Evolutionary conservation across 495 filamentous ascomycete genomes (phyloP).

Genomic region (Penicillium fimorum): DNA sequence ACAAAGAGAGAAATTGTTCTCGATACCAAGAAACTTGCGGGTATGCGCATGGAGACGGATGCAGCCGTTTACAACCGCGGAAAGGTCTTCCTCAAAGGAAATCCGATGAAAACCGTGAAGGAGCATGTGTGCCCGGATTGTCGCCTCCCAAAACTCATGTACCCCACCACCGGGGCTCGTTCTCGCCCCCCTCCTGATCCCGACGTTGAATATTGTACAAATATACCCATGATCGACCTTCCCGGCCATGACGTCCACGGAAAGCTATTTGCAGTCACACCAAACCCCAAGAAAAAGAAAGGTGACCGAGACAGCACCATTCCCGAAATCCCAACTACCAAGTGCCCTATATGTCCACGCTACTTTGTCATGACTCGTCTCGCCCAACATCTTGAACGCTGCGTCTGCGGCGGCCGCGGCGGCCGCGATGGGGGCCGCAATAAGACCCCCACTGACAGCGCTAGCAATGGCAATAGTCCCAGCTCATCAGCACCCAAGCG

Average conservation of each 20-base stretch:
- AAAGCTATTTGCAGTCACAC: constrained; percentile 65
- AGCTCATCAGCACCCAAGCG: constrained; percentile 41
- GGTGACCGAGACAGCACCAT: constrained; percentile 29
- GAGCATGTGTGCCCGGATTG: constrained; percentile 69
- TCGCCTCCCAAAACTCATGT: constrained; percentile 60
- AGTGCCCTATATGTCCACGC: constrained; percentile 62
- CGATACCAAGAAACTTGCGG: constrained; percentile 40
- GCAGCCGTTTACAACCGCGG: constrained; percentile 72
- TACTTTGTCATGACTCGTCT: constrained; percentile 61
- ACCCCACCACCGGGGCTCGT: constrained; percentile 61
- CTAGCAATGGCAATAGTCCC: constrained; percentile 35
- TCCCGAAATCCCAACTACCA: constrained; percentile 61
- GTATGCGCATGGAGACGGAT: constrained; percentile 60
- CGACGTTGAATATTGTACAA: constrained; percentile 69
- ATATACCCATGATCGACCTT: constrained; percentile 68
- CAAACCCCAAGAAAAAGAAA: constrained; percentile 57
- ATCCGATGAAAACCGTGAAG: constrained; percentile 68
- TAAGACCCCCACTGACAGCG: constrained; percentile 41
- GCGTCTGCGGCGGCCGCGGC: constrained; percentile 70
- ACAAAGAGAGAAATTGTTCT: constrained; percentile 37
- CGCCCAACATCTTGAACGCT: constrained; percentile 75
- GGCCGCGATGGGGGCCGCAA: constrained; percentile 50
- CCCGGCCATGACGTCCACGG: constrained; percentile 81
- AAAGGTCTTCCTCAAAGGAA: constrained; percentile 69
- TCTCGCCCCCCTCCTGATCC: constrained; percentile 58